Evolutionary conservation across 148 eudicot species (phyloP), one percentile per base, ranked within the genome.

Genomic region (Vaccinium corymbosum): DNA sequence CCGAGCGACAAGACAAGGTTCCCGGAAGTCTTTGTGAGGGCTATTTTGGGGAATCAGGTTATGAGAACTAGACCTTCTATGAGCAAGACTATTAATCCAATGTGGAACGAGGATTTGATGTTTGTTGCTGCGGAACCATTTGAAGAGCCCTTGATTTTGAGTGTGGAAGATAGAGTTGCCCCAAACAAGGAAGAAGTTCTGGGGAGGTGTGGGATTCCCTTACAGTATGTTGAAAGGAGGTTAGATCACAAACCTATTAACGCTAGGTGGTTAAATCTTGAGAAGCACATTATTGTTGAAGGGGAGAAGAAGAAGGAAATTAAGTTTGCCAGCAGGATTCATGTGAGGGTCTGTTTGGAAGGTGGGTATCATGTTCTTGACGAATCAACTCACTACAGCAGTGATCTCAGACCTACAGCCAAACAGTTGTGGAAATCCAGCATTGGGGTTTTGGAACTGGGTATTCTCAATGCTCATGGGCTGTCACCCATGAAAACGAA

Each of bases 71-170:
- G 79, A 76, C 8, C 48, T 49, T 76, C 79, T 17, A 46, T 76
- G 79, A 76, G 79, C n/a, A 76, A 76, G 55, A 76, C 15, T 14
- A 76, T 76, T 52, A 76, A 76, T 76, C 79, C 79, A 4, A 76
- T 76, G 55, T 76, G 79, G 79, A 76, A 76, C n/a, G 86, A 85
- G 51, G 87, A 85, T 80, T 76, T 85, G 64, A 81, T 85, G 87
- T 85, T 85, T 81, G 87, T 85, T 13, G 84, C 84, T 8, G 81
- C 87, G 3, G 87, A 85, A 49, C 87, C 87, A 20, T 85, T 85
- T 50, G 87, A 85, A 66, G 87, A 85, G 64, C 84, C 61, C 15
- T 52, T 85, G 38, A 61, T 85, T 66, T 78, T 85, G 68, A 78
- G 78, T n/a, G 87, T 81, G 68, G 87, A 85, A 81, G 87, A 85